Conservation (phyloP, 2,329 filamentous ascomycete species). For the Diplocarpon mali region DNA sequence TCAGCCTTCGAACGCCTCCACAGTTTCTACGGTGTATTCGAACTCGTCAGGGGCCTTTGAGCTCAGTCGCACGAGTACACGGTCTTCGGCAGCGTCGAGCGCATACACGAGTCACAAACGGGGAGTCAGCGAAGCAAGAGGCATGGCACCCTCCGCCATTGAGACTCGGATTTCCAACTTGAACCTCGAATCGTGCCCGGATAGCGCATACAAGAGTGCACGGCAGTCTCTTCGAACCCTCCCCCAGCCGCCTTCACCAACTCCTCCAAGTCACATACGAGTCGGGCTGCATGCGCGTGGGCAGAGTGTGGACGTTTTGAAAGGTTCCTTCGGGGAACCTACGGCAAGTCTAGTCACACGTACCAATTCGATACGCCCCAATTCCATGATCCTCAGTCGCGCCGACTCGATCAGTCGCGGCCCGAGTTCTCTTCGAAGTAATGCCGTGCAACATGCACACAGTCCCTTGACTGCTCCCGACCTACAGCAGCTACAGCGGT, state of each 20-base stretch:
- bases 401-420: constrained; percentile 38
- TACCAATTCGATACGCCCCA: constrained; percentile 34
- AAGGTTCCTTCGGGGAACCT: constrained; percentile 34
- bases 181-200: constrained; percentile 36
- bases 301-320: constrained; percentile 52
- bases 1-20: constrained; percentile 60
- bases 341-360: constrained; percentile 8
- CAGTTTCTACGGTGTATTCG: constrained; percentile 59
- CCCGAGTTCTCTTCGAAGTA: constrained; percentile 14
- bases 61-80: constrained; percentile 53
- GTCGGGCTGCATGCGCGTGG: constrained; percentile 29
- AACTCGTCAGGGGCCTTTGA: constrained; percentile 38
- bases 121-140: constrained; percentile 61
- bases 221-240: constrained; percentile 70
- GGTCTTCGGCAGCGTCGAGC: constrained; percentile 63
- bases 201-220: constrained; percentile 58
- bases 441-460: constrained; percentile 25
- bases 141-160: constrained; percentile 39
- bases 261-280: constrained; percentile 29
- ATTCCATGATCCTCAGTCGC: constrained; percentile 49
- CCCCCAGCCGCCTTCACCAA: constrained; percentile 49
- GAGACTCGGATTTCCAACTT: constrained; percentile 34
- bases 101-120: constrained; percentile 54
- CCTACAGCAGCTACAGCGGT: constrained; percentile 72
- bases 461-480: constrained; percentile 55